Conservation (phyloP, 768 basidiomycete genomes). For the Lactarius tabidus region DNA sequence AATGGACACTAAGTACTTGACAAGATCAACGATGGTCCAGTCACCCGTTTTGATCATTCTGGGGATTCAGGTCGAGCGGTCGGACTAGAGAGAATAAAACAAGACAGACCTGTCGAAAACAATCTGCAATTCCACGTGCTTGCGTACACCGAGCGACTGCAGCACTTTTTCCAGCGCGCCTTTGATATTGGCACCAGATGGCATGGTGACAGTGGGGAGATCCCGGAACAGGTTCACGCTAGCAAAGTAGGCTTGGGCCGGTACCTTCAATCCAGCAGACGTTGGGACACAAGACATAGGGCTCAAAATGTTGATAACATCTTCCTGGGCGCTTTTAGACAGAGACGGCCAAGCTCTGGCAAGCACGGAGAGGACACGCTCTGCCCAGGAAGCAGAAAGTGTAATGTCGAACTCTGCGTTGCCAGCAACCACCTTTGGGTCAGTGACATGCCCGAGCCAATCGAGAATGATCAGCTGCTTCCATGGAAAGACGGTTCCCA, state of each 20-base stretch:
- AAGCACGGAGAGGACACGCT: conserved; percentile 65
- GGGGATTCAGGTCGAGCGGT: background rate
- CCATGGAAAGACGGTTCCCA: conserved; percentile 67
- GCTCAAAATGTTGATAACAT: conserved; percentile 41
- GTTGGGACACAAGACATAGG: conserved; percentile 49
- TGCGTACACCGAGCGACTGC: conserved; percentile 74
- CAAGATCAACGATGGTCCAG: conserved; percentile 82
- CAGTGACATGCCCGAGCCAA: conserved; percentile 69
- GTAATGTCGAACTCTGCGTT: conserved; percentile 58
- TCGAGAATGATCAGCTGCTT: conserved; percentile 67
- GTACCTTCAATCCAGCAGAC: conserved; percentile 62
- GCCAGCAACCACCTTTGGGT: conserved; percentile 39
- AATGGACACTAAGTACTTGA: conserved; percentile 84
- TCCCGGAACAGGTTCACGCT: conserved; percentile 89
- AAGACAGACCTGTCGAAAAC: conserved; percentile 74
- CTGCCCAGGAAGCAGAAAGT: conserved; percentile 68
- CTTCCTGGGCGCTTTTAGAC: conserved; percentile 40
- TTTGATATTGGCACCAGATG: conserved; percentile 61
- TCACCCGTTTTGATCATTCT: conserved; percentile 89
- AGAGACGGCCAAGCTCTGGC: conserved; percentile 72
- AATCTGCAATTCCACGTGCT: conserved; percentile 88
- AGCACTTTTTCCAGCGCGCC: conserved; percentile 69
- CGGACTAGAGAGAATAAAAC: background rate
- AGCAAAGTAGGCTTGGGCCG: conserved; percentile 76
- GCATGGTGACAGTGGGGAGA: conserved; percentile 70